Percentiles rank a stretch among this genome's conserved stretches.
These are phyloP conservation scores for Mycena alexandri DNA, from an alignment of 768 basidiomycete species.

Conservation along the genomic window DNA sequence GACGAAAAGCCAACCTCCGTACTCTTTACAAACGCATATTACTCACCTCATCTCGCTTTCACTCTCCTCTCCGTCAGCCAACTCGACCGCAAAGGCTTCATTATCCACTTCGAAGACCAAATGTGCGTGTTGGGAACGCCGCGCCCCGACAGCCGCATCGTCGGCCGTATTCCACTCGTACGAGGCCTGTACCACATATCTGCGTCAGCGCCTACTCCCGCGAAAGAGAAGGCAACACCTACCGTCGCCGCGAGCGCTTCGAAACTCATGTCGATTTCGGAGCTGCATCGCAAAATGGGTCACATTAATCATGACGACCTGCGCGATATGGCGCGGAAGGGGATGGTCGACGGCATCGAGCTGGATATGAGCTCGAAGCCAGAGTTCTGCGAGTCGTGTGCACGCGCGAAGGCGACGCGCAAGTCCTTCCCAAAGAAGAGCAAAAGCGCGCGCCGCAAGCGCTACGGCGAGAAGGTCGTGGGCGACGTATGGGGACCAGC, in stretches of 20 bases:
- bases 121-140: slow-evolving; percentile 14
- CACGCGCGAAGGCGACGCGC: slow-evolving; percentile 37
- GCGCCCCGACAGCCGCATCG: slow-evolving; percentile 19
- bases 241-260: slow-evolving; percentile 29
- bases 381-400: slow-evolving; percentile 45
- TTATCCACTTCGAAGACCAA: slow-evolving; percentile 23
- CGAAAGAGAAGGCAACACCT: slow-evolving; percentile 4
- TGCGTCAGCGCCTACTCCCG: slow-evolving; percentile 7
- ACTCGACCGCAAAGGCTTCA: slow-evolving; percentile 18
- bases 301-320: slow-evolving; percentile 49
- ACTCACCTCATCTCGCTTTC: slow-evolving; percentile 26
- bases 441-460: slow-evolving; percentile 14
- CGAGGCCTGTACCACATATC: slow-evolving; percentile 45
- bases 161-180: slow-evolving; percentile 41
- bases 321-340: slow-evolving; percentile 43
- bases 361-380: slow-evolving; percentile 42
- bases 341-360: slow-evolving; percentile 47
- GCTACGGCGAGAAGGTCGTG: slow-evolving; percentile 29
- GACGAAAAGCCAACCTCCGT: slow-evolving; percentile 12
- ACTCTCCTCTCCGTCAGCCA: slow-evolving; percentile 11
- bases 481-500: slow-evolving; percentile 37
- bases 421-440: slow-evolving; percentile 38
- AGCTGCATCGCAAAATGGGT: slow-evolving; percentile 51
- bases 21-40: slow-evolving; percentile 13
- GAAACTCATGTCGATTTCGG: slow-evolving; percentile 39